A percentile compares a stretch with the other conserved stretches of the same genome.
These are phyloP conservation scores for Kwoniella europaea DNA, from an alignment of 768 basidiomycete species.

Conservation along the genomic window DNA sequence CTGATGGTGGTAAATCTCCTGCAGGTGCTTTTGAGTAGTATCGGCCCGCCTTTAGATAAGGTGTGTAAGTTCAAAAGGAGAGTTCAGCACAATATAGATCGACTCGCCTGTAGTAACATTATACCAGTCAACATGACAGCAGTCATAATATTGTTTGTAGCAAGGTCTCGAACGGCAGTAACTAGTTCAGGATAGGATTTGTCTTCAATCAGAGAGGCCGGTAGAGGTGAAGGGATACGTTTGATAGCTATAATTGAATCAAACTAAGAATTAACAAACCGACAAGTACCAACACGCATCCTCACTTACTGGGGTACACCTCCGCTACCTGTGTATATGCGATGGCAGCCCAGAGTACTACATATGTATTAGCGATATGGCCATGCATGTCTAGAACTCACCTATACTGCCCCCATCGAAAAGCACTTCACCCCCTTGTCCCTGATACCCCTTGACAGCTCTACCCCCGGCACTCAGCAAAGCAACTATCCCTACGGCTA, in stretches of 20 bases:
- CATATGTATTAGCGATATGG: background rate
- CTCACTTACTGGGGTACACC: conserved; percentile 44
- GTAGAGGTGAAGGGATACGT: conserved; percentile 43
- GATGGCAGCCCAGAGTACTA: conserved; percentile 45
- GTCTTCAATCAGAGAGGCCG: conserved; percentile 20
- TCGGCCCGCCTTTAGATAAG: conserved; percentile 44
- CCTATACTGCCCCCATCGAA: conserved; percentile 58
- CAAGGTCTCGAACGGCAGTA: conserved; percentile 52
- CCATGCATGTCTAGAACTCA: conserved; percentile 30
- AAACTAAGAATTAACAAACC: background rate
- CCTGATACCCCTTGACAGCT: conserved; percentile 43
- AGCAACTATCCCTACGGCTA: conserved; percentile 44
- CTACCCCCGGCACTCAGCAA: conserved; percentile 43
- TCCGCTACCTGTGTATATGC: conserved; percentile 47
- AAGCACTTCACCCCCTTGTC: conserved; percentile 53
- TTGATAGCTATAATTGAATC: conserved; percentile 37
- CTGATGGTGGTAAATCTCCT: conserved; percentile 17
- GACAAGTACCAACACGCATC: background rate
- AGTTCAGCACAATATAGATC: background rate
- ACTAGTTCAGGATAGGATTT: conserved; percentile 41
- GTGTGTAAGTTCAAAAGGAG: background rate
- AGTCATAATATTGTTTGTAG: conserved; percentile 55
- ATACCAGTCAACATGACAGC: conserved; percentile 59
- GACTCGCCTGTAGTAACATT: conserved; percentile 56
- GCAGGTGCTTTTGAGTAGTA: conserved; percentile 51